Conservation (phyloP, 2,329 filamentous ascomycete genomes). For the Monosporascus sp. region DNA sequence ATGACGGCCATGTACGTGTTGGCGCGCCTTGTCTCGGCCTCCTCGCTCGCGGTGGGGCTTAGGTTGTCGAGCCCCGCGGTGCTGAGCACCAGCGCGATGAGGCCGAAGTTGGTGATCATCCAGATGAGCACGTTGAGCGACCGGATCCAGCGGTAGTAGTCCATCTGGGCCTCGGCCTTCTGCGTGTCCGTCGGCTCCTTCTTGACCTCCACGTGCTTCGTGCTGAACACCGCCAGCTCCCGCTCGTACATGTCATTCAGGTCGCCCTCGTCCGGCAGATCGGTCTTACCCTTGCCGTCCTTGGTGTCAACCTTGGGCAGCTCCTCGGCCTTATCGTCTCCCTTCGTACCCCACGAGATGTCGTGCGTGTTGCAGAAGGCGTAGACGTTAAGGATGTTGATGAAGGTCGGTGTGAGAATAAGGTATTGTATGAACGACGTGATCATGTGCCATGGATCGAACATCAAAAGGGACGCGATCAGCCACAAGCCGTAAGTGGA, state of each 20-base stretch:
- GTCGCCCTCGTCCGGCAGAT: conserved; percentile 91
- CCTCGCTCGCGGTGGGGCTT: conserved; percentile 36
- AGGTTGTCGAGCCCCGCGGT: conserved; percentile 75
- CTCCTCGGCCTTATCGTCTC: conserved; percentile 91
- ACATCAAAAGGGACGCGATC: conserved; percentile 84
- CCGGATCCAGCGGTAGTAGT: conserved; percentile 96
- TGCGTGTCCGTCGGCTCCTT: conserved; percentile 50
- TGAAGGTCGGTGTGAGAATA: conserved; percentile 90
- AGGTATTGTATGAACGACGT: conserved; percentile 95
- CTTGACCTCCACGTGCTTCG: conserved; percentile 70
- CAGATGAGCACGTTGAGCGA: conserved; percentile 87
- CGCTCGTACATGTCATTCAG: conserved; percentile 91
- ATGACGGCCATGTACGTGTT: conserved; percentile 84
- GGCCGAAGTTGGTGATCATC: conserved; percentile 93
- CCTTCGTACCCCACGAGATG: conserved; percentile 97
- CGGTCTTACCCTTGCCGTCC: conserved; percentile 84
- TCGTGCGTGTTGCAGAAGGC: conserved; percentile 98
- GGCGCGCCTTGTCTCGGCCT: conserved; percentile 50
- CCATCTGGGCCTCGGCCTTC: conserved; percentile 79
- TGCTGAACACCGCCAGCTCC: conserved; percentile 68
- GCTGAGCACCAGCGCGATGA: conserved; percentile 80
- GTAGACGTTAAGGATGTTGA: conserved; percentile 98
- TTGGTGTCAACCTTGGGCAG: conserved; percentile 85
- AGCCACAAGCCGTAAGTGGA: conserved; percentile 94
- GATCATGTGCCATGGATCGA: conserved; percentile 99